Evolutionary conservation across 2,329 filamentous ascomycete species (phyloP).

Genomic region (Hypomyces rosellus): DNA sequence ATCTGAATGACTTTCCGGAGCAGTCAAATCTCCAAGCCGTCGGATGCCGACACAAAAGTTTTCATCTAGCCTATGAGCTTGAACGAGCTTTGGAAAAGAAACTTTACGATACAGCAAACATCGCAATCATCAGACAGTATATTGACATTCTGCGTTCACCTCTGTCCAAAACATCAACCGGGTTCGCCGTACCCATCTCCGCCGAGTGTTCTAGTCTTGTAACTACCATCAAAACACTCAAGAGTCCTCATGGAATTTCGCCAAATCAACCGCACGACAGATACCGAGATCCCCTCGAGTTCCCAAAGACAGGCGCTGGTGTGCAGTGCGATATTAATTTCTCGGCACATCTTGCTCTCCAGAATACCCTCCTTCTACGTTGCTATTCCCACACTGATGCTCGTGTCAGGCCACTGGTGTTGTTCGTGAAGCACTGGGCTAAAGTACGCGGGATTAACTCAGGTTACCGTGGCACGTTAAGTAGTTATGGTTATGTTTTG

Average conservation of each 20-base stretch:
- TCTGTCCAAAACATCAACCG: constrained; percentile 17
- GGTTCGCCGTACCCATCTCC: constrained; percentile 30
- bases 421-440: constrained; percentile 90
- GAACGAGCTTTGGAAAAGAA: constrained; percentile 45
- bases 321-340: constrained; percentile 93
- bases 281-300: constrained; percentile 61
- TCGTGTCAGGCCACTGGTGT: constrained; percentile 68
- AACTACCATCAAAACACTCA: constrained; percentile 37
- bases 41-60: constrained; percentile 44
- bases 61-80: constrained; percentile 52
- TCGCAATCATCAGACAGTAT: constrained; percentile 40
- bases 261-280: constrained; percentile 48
- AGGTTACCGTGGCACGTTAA: constrained; percentile 77
- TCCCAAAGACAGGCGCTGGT: constrained; percentile 69
- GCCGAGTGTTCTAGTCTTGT: constrained; percentile 29
- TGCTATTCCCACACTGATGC: constrained; percentile 77
- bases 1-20: constrained; percentile 12
- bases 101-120: constrained; percentile 35
- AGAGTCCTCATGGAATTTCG: constrained; percentile 43
- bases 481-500: constrained; percentile 84
- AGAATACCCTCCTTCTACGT: constrained; percentile 76
- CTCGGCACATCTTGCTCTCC: constrained; percentile 71
- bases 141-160: constrained; percentile 42
- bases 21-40: constrained; percentile 34
- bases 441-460: constrained; percentile 81